A percentile compares a stretch with the other conserved stretches of the same genome.
Conservation (phyloP, 352 stramenopile species). For the Globisporangium sylvaticum region DNA sequence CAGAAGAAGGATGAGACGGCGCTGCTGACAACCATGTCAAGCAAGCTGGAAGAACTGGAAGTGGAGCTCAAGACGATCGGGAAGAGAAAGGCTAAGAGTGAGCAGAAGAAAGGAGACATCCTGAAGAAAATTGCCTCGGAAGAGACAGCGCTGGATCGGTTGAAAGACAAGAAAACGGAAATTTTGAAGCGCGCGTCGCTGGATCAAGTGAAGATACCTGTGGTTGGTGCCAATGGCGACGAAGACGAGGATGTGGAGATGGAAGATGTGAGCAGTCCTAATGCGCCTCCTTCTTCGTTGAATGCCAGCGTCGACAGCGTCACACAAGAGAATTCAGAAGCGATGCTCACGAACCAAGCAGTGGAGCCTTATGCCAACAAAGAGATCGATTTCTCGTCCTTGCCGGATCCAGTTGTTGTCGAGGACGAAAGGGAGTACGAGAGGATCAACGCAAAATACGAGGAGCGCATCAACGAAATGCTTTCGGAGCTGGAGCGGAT, state of each 20-base stretch:
- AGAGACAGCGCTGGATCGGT: constrained; percentile 88
- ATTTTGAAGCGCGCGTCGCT: constrained; percentile 93
- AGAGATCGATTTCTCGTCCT: constrained; percentile 88
- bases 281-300: not conserved
- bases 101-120: constrained; percentile 57
- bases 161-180: constrained; percentile 93
- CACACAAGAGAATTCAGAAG: constrained; percentile 24
- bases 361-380: constrained; percentile 39
- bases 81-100: constrained; percentile 57
- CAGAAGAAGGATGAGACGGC: constrained; percentile 70
- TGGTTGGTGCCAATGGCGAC: constrained; percentile 20
- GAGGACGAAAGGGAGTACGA: constrained; percentile 86
- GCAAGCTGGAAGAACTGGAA: constrained; percentile 53
- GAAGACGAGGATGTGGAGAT: constrained; percentile 59
- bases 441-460: constrained; percentile 65
- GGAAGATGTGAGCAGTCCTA: constrained; percentile 28
- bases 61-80: constrained; percentile 56
- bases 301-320: constrained; percentile 24
- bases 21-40: constrained; percentile 24
- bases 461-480: constrained; percentile 62
- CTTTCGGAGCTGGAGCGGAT: constrained; percentile 91
- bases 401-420: constrained; percentile 72
- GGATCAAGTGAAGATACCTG: constrained; percentile 92
- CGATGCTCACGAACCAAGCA: constrained; percentile 46
- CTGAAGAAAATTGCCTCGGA: constrained; percentile 85